phyloP scores from a whole-genome alignment of 1,284 basidiomycete species.

The Trichosporon inkin region DNA sequence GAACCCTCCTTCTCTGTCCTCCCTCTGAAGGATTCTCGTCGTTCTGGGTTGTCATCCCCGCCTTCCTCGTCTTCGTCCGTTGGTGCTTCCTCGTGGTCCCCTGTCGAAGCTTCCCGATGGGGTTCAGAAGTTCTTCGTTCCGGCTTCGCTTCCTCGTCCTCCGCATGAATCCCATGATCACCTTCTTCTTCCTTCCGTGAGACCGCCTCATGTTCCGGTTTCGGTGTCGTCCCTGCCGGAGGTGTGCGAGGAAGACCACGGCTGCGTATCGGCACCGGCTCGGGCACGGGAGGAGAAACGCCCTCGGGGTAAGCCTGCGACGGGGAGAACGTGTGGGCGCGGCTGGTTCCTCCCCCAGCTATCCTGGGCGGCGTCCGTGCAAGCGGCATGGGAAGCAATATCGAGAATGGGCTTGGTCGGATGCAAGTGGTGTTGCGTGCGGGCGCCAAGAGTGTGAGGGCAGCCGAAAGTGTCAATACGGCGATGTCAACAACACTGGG shows the following conservation, averaged over 20 bases:
- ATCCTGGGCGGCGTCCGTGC: slow-evolving; percentile 34
- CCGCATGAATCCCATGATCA: neutral
- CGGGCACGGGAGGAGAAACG: slow-evolving; percentile 1
- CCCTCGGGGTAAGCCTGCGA: slow-evolving; percentile 20
- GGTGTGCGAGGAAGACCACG: neutral
- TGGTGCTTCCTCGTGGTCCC: neutral
- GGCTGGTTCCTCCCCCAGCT: neutral
- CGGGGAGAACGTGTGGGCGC: slow-evolving; percentile 20
- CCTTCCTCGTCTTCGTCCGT: slow-evolving; percentile 2
- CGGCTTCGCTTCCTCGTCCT: neutral
- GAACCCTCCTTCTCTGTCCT: neutral
- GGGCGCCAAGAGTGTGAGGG: too few species aligned
- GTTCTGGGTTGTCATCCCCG: slow-evolving; percentile 10
- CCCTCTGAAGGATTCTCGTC: neutral
- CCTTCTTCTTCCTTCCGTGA: neutral
- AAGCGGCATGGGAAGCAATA: slow-evolving; percentile 30
- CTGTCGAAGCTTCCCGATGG: neutral
- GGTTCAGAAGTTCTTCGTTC: neutral
- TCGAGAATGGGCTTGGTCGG: too few species aligned
- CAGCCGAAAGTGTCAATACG: too few species aligned
- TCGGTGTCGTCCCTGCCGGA: neutral
- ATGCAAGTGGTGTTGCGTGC: too few species aligned
- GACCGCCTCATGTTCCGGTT: neutral
- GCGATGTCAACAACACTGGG: too few species aligned
- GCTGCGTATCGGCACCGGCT: neutral